Evolutionary conservation across 768 basidiomycete genomes (phyloP), one percentile per base, ranked within the genome.

Genomic region (Amanita thiersii): DNA sequence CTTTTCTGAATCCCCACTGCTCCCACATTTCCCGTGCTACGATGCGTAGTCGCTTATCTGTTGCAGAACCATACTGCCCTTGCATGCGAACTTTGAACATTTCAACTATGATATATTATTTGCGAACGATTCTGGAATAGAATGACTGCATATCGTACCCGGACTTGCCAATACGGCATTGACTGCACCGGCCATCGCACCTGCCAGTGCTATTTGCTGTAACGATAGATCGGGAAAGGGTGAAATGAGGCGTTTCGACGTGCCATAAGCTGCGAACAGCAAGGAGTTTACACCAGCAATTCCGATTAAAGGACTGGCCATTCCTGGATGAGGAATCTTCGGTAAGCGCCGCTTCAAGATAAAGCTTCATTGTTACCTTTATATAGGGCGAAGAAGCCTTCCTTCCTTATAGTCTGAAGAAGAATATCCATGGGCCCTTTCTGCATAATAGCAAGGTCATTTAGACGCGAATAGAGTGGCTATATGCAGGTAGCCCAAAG

Each of bases 41-140:
- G 5, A 65, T 70, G 25, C 81, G 64, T 19, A 99, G 68, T 29
- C 77, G 73, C 59, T 93, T 84, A 57, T 97, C 92, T 6, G 73
- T 70, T 9, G 77, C 69, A 3, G 69, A 72, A 8, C 93, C 94
- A 51, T 96, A 94, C 56, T 97, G 88, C 5, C 86, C 92, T 61
- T 96, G 93, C 94, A 96, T 96, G 12, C 88, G 75, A 20, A 97
- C 89, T 63, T 99, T 98, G 69, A 97, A 97, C 86, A 98, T 89
- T 62, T 99, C 96, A 38, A 91, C 88, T 89, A 46, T 29, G 37
- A 37, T 31, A 11, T 33, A 28, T 32, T 20, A 9, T 10, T 2
- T 10, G 3, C 5, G 11, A 5, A 28, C 3, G 15, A 37, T 29
- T 4, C 17, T 14, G n/a, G 21, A 33, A 25, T 26, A 30, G 6